A percentile compares a stretch with the other conserved stretches of the same genome.
Conservation (phyloP, 2,329 filamentous ascomycete genomes). For the Aspergillus aculeatinus region DNA sequence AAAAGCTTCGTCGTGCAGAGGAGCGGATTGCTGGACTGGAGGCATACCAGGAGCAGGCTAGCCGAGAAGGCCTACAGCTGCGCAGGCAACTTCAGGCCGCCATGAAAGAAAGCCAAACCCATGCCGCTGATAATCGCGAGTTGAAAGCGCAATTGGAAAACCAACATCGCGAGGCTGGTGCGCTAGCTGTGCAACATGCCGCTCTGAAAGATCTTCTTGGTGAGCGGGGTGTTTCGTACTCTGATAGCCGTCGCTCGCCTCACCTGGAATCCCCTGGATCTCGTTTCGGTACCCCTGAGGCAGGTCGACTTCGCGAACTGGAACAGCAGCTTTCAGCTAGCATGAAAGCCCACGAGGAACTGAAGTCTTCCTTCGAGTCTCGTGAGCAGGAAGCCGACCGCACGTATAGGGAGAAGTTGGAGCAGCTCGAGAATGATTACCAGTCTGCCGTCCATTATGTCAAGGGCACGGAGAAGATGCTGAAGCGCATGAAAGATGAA, state of each 20-base stretch:
- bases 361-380: constrained; percentile 71
- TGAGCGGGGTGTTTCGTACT: constrained; percentile 82
- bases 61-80: constrained; percentile 85
- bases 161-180: constrained; percentile 91
- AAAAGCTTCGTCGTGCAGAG: constrained; percentile 87
- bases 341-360: constrained; percentile 79
- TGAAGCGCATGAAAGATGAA: constrained; percentile 97
- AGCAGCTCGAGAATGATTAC: constrained; percentile 94
- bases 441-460: constrained; percentile 97
- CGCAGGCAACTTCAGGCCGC: constrained; percentile 84
- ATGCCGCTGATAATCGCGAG: constrained; percentile 77
- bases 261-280: constrained; percentile 72
- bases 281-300: constrained; percentile 74
- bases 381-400: constrained; percentile 85
- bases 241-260: constrained; percentile 66
- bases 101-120: constrained; percentile 77
- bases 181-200: constrained; percentile 84
- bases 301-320: constrained; percentile 75
- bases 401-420: constrained; percentile 86
- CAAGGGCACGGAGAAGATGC: constrained; percentile 98
- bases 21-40: constrained; percentile 96
- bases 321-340: constrained; percentile 82
- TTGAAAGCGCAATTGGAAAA: constrained; percentile 78
- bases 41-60: constrained; percentile 95
- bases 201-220: constrained; percentile 89